Percentiles rank a stretch among this genome's conserved stretches.
phyloP scores from a whole-genome alignment of 169 alveolate species.

The Babesia ovis region DNA sequence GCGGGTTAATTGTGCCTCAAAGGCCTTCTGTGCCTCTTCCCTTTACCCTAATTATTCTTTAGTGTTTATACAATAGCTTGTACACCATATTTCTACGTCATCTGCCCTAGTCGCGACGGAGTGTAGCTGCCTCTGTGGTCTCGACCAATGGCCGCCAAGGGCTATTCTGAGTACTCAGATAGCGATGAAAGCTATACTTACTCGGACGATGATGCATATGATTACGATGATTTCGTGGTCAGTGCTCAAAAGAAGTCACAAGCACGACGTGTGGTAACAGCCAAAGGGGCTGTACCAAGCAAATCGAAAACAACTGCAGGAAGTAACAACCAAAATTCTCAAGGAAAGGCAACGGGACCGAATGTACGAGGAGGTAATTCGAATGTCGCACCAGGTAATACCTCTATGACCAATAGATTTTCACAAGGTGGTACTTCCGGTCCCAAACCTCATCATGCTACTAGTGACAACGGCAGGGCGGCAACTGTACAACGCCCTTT shows the following conservation, averaged over 20 bases:
- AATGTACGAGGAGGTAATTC: not conserved
- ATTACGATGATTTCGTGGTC: conserved; percentile 36
- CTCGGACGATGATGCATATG: conserved; percentile 5
- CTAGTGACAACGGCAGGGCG: not conserved
- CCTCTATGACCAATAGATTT: not conserved
- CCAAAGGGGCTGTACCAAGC: not conserved
- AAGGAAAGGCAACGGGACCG: not conserved
- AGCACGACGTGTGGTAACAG: not conserved
- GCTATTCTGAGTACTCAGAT: not conserved
- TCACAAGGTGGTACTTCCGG: not conserved
- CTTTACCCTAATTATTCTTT: no score
- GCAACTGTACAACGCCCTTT: not conserved
- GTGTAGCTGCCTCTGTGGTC: no score
- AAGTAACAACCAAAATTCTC: not conserved
- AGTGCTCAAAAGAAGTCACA: conserved; percentile 16
- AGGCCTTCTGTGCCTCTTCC: no score
- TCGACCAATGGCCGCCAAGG: not conserved
- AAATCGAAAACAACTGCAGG: not conserved
- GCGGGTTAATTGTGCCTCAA: not conserved
- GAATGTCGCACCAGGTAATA: not conserved
- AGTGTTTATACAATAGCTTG: no score
- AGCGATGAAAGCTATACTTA: conserved; percentile 1
- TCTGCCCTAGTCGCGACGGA: no score
- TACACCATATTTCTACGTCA: no score
- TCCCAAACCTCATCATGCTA: not conserved